These are phyloP conservation scores for Ciborinia camelliae DNA, from an alignment of 2,329 filamentous ascomycete species.

Conservation along the genomic window DNA sequence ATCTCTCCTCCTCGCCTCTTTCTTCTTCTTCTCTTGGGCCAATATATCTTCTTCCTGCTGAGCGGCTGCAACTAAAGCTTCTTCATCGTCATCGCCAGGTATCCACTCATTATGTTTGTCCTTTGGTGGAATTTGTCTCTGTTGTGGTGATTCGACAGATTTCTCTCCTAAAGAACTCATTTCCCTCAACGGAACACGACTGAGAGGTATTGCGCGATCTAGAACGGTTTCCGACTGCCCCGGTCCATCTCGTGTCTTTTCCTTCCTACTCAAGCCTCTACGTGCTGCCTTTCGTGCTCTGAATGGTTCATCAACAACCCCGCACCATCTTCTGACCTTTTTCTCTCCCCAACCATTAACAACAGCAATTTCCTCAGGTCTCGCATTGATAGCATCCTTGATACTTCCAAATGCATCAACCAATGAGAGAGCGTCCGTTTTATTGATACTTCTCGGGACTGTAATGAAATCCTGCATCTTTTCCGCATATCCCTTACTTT, in stretches of 20 bases:
- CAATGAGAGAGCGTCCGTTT: conserved; percentile 85
- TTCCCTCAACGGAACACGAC: conserved; percentile 33
- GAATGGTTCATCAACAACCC: conserved; percentile 81
- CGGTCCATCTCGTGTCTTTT: conserved; percentile 24
- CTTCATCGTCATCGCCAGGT: conserved; percentile 44
- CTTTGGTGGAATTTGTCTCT: background rate
- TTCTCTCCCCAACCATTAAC: conserved; percentile 94
- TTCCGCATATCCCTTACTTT: conserved; percentile 79
- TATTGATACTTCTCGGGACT: conserved; percentile 84
- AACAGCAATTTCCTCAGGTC: conserved; percentile 76
- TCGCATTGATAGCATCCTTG: conserved; percentile 80
- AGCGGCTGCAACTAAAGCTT: conserved; percentile 48
- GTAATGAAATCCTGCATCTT: conserved; percentile 91
- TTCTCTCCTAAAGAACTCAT: conserved; percentile 22
- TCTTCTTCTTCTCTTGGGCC: conserved; percentile 33
- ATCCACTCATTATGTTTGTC: conserved; percentile 42
- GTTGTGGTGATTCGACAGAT: conserved; percentile 10
- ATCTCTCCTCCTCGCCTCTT: conserved; percentile 34
- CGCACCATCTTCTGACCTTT: conserved; percentile 85
- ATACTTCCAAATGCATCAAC: conserved; percentile 91
- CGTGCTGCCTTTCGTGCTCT: conserved; percentile 68
- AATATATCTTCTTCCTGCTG: conserved; percentile 43
- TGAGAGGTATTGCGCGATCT: conserved; percentile 37
- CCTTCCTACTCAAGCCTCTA: conserved; percentile 40
- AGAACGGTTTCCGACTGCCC: conserved; percentile 39